Evolutionary conservation across 2,329 filamentous ascomycete genomes (phyloP).

Genomic region (Colletotrichum sp.): DNA sequence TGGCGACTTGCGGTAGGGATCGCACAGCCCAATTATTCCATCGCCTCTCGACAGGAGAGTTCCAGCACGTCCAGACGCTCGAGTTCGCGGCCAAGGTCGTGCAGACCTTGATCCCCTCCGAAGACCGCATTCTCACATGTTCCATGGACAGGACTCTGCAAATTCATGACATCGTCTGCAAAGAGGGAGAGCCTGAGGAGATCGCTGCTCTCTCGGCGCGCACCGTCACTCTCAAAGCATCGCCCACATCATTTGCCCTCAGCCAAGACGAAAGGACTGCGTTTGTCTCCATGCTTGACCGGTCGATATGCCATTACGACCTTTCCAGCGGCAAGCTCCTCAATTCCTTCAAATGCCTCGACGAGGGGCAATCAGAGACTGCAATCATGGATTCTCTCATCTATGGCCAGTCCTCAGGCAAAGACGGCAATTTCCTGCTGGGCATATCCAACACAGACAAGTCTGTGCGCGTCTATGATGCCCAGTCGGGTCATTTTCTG

Average conservation of each 20-base stretch:
- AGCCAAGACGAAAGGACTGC: slow-evolving; percentile 64
- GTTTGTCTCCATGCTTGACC: slow-evolving; percentile 65
- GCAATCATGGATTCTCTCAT: slow-evolving; percentile 83
- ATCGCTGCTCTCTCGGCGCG: slow-evolving; percentile 79
- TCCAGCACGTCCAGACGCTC: slow-evolving; percentile 87
- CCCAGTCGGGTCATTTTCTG: slow-evolving; percentile 75
- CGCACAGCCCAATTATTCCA: slow-evolving; percentile 93
- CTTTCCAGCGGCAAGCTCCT: slow-evolving; percentile 72
- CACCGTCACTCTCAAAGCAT: slow-evolving; percentile 83
- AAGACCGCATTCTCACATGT: slow-evolving; percentile 80
- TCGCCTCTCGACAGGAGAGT: slow-evolving; percentile 56
- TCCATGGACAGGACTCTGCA: slow-evolving; percentile 89
- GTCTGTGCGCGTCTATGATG: slow-evolving; percentile 88
- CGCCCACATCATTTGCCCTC: slow-evolving; percentile 83
- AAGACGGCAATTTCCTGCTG: slow-evolving; percentile 70
- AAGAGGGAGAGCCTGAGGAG: slow-evolving; percentile 66
- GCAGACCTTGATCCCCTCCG: slow-evolving; percentile 74
- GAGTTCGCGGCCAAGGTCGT: slow-evolving; percentile 90
- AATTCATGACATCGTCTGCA: slow-evolving; percentile 77
- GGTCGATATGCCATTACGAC: slow-evolving; percentile 65
- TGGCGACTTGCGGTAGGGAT: slow-evolving; percentile 87
- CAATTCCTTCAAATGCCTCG: slow-evolving; percentile 80
- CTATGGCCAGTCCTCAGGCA: slow-evolving; percentile 60
- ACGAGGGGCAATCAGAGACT: slow-evolving; percentile 79
- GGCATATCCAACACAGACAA: slow-evolving; percentile 96